Evolutionary conservation across 306 rosid genomes (phyloP).

Genomic region (Urtica urens): DNA sequence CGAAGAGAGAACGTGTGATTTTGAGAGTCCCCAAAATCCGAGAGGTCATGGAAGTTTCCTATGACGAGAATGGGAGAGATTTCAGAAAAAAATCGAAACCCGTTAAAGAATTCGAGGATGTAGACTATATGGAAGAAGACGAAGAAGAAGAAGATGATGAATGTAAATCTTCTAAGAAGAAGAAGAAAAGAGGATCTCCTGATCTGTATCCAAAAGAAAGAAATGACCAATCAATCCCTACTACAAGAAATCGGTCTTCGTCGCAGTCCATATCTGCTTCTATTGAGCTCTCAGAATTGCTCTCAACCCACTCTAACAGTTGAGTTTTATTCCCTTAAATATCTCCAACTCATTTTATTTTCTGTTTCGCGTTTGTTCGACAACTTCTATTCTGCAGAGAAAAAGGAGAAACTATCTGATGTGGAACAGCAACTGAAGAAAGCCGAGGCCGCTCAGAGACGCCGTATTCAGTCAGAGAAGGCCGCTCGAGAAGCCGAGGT

Average conservation of each 20-base stretch:
- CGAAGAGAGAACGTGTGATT: background rate
- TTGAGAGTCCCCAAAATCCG: constrained; percentile 2
- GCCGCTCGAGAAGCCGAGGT: constrained; percentile 57
- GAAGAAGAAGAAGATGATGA: constrained; percentile 27
- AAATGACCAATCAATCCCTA: constrained; percentile 12
- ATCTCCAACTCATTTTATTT: too few species aligned
- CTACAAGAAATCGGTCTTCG: constrained; percentile 23
- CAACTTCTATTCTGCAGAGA: constrained; percentile 12
- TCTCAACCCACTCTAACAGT: constrained; percentile 25
- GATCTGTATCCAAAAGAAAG: constrained; percentile 8
- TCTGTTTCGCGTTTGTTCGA: background rate
- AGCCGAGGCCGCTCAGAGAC: constrained; percentile 49
- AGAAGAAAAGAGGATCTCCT: constrained; percentile 23
- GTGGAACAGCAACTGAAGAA: constrained; percentile 45
- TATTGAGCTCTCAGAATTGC: constrained; percentile 17
- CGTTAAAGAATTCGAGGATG: constrained; percentile 15
- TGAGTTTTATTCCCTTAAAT: constrained; percentile 7
- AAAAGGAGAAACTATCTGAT: constrained; percentile 36
- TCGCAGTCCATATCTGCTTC: constrained; percentile 4
- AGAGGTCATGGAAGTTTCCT: constrained; percentile 1
- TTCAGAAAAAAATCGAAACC: constrained; percentile 18
- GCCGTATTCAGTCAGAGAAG: constrained; percentile 40
- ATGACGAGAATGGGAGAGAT: constrained; percentile 10
- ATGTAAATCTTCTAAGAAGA: constrained; percentile 22
- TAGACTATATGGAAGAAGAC: constrained; percentile 25